Percentiles rank a stretch among this genome's conserved stretches.
Evolutionary conservation across 495 filamentous ascomycete genomes (phyloP).

Genomic region (Trichoderma gamsii): DNA sequence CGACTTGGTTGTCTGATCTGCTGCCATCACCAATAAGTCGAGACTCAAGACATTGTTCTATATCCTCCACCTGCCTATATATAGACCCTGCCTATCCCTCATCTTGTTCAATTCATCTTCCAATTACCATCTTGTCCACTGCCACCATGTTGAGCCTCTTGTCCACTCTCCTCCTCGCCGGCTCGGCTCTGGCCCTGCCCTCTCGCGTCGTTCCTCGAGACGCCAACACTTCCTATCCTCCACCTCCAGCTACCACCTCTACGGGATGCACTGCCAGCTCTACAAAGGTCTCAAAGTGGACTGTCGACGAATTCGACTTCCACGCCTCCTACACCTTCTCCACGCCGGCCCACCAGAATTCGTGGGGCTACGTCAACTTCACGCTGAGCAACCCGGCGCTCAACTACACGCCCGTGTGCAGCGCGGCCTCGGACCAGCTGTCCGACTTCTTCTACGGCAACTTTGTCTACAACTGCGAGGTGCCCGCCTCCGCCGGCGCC

Average conservation of each 20-base stretch:
- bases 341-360: slow-evolving; percentile 41
- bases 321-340: slow-evolving; percentile 37
- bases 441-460: slow-evolving; percentile 42
- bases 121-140: neutral
- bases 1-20: neutral
- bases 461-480: slow-evolving; percentile 31
- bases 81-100: neutral
- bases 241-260: neutral
- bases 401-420: slow-evolving; percentile 29
- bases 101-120: neutral
- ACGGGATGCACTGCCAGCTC: neutral
- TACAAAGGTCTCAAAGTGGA: slow-evolving; percentile 26
- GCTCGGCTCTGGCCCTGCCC: slow-evolving; percentile 6
- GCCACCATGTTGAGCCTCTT: neutral
- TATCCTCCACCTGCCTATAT: too few relatives aligned
- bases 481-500: slow-evolving; percentile 22
- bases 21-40: neutral
- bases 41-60: too few relatives aligned
- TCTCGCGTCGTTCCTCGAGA: neutral
- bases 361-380: slow-evolving; percentile 36
- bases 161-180: slow-evolving; percentile 14
- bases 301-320: slow-evolving; percentile 32
- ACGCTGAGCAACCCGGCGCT: slow-evolving; percentile 39
- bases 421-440: slow-evolving; percentile 34
- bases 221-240: neutral